A percentile compares a stretch with the other conserved stretches of the same genome.
Conservation (phyloP, 2,329 filamentous ascomycete species). For the Ophiostoma tasmaniense region DNA sequence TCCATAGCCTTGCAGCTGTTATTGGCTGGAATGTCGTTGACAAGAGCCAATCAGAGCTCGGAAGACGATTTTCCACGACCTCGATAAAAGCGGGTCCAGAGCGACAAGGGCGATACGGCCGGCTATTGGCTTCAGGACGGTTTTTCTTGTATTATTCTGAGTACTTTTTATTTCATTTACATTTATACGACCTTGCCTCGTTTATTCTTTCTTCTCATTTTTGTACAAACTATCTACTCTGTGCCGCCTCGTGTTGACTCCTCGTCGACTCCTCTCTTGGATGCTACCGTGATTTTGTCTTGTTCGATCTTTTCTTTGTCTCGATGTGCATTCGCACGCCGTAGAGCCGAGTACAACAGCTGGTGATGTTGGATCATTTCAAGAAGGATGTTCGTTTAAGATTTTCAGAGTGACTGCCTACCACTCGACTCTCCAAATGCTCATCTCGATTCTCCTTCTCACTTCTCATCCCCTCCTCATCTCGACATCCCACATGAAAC, state of each 20-base stretch:
- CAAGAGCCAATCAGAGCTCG: slow-evolving; percentile 14
- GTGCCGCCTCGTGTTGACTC: background rate
- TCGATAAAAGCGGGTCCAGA: slow-evolving; percentile 13
- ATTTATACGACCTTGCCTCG: too few relatives aligned
- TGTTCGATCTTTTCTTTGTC: background rate
- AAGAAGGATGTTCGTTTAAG: background rate
- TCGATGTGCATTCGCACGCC: background rate
- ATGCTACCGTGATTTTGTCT: background rate
- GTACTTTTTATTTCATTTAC: slow-evolving; percentile 9
- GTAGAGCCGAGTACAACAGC: background rate
- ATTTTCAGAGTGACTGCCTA: too few relatives aligned
- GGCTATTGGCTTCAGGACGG: slow-evolving; percentile 17
- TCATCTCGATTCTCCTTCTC: slow-evolving; percentile 1
- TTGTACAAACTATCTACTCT: background rate
- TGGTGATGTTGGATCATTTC: too few relatives aligned
- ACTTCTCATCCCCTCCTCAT: background rate
- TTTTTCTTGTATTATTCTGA: background rate
- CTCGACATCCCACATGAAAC: slow-evolving; percentile 4
- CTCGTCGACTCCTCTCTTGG: background rate
- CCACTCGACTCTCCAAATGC: background rate
- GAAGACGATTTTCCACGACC: background rate
- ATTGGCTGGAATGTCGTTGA: slow-evolving; percentile 15
- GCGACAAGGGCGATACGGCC: slow-evolving; percentile 14
- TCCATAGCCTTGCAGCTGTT: slow-evolving; percentile 4
- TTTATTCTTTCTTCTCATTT: background rate